phyloP scores from a whole-genome alignment of 2,329 filamentous ascomycete genomes.

The Trichoderma semiorbis region DNA sequence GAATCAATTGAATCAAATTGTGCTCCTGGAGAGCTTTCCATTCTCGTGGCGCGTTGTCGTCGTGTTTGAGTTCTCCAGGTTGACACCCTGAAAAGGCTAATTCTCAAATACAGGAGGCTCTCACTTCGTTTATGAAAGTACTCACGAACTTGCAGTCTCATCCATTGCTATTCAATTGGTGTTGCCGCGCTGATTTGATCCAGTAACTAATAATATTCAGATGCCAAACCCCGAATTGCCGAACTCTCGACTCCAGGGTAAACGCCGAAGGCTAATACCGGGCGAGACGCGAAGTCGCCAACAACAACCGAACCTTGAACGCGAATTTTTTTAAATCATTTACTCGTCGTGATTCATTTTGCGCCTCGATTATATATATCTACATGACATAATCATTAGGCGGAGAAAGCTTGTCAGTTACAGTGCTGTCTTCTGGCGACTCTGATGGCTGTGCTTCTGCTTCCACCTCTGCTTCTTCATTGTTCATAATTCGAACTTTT shows the following conservation, averaged over 20 bases:
- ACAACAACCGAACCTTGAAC: neutral
- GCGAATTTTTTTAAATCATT: neutral
- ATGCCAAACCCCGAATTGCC: neutral
- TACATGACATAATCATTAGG: neutral
- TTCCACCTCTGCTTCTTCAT: neutral
- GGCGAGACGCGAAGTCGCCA: neutral
- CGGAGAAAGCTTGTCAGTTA: neutral
- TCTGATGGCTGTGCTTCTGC: neutral
- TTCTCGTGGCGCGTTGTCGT: neutral
- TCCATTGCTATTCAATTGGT: neutral
- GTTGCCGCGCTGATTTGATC: neutral
- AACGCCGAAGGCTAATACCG: neutral
- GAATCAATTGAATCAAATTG: neutral
- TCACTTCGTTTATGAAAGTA: neutral
- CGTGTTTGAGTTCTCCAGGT: neutral
- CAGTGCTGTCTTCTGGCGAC: neutral
- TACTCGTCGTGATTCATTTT: neutral
- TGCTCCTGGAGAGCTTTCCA: neutral
- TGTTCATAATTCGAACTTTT: no score
- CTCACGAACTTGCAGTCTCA: accelerated
- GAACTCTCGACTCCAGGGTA: neutral
- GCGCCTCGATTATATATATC: neutral
- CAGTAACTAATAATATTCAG: neutral
- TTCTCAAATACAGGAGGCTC: neutral
- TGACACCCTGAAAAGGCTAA: neutral